Evolutionary conservation across 2,329 filamentous ascomycete genomes (phyloP).

Genomic region (Xylaria sp.): DNA sequence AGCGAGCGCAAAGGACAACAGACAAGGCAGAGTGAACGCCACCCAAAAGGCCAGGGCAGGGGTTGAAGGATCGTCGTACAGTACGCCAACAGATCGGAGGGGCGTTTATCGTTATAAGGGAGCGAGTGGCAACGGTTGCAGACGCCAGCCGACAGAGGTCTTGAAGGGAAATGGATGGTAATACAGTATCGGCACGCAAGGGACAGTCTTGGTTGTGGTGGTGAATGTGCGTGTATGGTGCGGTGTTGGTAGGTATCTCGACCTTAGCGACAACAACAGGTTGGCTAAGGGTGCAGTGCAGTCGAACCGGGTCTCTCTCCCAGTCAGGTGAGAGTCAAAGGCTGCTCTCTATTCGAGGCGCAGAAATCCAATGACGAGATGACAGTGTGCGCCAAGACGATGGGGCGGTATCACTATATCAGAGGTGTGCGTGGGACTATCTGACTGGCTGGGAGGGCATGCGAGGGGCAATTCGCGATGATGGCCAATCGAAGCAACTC

Average conservation of each 20-base stretch:
- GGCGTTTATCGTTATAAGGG: conserved; percentile 18
- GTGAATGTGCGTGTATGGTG: background rate
- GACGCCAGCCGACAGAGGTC: conserved; percentile 1
- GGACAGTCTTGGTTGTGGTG: background rate
- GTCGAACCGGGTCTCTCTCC: conserved; percentile 12
- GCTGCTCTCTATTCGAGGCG: conserved; percentile 30
- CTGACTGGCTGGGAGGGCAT: conserved; percentile 38
- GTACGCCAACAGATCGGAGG: conserved; percentile 7
- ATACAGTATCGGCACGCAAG: conserved; percentile 10
- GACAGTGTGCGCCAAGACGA: conserved; percentile 33
- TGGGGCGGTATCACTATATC: conserved; percentile 42
- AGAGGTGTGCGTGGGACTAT: conserved; percentile 39
- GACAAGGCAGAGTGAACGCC: conserved; percentile 37
- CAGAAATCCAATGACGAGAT: conserved; percentile 35
- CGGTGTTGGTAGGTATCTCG: conserved; percentile 3
- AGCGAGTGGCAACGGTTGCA: conserved; percentile 18
- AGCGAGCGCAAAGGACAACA: background rate
- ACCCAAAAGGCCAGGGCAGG: conserved; percentile 41
- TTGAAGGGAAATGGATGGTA: conserved; percentile 2
- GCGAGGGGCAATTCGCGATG: conserved; percentile 30
- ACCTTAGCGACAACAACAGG: background rate
- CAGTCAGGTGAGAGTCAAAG: conserved; percentile 34
- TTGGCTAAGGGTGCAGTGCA: conserved; percentile 14
- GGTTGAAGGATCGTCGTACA: conserved; percentile 34
- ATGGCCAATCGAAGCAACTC: conserved; percentile 29